Base-by-base conservation (phyloP, 495 filamentous ascomycete species). In the Penicillium robsamsonii region DNA sequence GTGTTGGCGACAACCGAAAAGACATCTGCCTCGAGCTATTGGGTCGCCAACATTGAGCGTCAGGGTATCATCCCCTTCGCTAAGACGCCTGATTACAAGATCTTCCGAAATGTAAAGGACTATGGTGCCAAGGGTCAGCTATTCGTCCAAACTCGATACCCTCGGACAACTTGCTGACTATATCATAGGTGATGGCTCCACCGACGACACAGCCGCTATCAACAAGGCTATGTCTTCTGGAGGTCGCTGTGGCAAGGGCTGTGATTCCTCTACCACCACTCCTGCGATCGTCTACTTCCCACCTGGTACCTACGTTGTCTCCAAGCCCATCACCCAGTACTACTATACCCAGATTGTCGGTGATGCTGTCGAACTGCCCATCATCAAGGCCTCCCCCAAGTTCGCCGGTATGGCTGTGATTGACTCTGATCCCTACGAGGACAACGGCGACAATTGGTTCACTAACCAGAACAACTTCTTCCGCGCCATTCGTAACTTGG, bases 401-500 rank as follows among this genome's bases (percentile, higher is more conserved):
- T 97, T 97, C 65, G 44, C 74, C 4, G 94, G 94, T 58, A 96
- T 97, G 71, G 93, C 86, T 18, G 80, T 98, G 22, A 91, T 98
- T 63, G 92, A 97, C 63, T 77, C 90, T 9, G 88, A 98, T 61
- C 92, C 92, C 0, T 97, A 98, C 66, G 63, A 81, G 29, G 71
- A 76, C 6, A 63, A 69, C 9, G 86, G 84, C 22, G 67, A 61
- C 55, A 87, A 88, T 67, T 89, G 87, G 84, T 96, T 87, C 74
- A 91, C 87, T 60, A 96, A 96, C 71, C 88, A 96, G 74, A 98
- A 97, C 84, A 97, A 98, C 78, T 98, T 98, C 80, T 97, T 91
- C 82, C 91, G 94, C 44, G 89, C 95, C 63, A 78, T 98, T 60
- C 90, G 95, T 70, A 97, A 98, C 77, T 89, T 98, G 62, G 81